Conservation (phyloP, 352 stramenopile genomes). For the Thalassiosira exigua region DNA sequence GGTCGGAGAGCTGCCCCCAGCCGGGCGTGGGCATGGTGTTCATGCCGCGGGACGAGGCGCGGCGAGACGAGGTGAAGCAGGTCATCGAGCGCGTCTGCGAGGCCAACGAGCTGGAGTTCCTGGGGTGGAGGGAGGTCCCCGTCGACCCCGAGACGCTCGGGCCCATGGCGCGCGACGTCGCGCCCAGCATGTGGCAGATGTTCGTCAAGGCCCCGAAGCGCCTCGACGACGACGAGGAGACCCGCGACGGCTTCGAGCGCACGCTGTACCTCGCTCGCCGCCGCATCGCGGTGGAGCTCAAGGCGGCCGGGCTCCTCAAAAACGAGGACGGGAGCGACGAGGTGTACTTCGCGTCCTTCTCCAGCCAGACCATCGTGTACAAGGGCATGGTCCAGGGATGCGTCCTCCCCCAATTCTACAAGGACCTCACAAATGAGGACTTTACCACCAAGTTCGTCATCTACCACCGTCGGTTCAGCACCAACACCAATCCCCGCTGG, state of each 20-base stretch:
- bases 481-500: conserved; percentile 94
- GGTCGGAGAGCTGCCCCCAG: conserved; percentile 65
- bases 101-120: conserved; percentile 89
- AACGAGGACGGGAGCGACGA: conserved; percentile 75
- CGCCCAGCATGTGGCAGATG: conserved; percentile 94
- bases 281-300: conserved; percentile 81
- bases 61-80: conserved; percentile 84
- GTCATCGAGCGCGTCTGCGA: conserved; percentile 90
- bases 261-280: conserved; percentile 88
- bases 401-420: conserved; percentile 87
- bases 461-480: conserved; percentile 96
- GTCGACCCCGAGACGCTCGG: conserved; percentile 90
- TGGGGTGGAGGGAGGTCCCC: conserved; percentile 93
- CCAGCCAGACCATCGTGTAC: conserved; percentile 95
- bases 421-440: conserved; percentile 85
- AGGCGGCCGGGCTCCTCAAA: conserved; percentile 65
- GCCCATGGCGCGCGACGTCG: conserved; percentile 86
- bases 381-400: conserved; percentile 94
- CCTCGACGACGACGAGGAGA: conserved; percentile 80
- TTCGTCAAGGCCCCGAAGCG: conserved; percentile 86
- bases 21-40: conserved; percentile 88
- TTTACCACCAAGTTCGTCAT: conserved; percentile 95
- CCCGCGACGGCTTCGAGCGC: conserved; percentile 92
- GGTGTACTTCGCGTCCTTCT: conserved; percentile 94
- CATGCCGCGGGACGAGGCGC: conserved; percentile 75